Conservation (phyloP, 2,329 filamentous ascomycete species). For the Parascedosporium putredinis region DNA sequence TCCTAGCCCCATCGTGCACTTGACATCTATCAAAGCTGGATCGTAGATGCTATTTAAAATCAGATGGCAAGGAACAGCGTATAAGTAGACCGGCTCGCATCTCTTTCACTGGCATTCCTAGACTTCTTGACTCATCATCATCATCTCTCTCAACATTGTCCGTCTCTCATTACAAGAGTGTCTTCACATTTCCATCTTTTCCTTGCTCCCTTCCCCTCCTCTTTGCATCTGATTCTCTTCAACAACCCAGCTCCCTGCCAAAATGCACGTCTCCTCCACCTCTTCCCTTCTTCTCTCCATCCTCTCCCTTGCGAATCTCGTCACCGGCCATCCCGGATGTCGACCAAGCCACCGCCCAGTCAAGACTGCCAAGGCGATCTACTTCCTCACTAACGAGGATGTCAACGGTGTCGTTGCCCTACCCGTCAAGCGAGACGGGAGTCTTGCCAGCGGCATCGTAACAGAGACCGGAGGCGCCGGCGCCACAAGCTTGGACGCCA, state of each 20-base stretch:
- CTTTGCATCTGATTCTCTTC: not conserved
- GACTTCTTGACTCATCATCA: too few relatives aligned
- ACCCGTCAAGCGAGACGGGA: conserved; percentile 34
- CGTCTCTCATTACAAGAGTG: too few relatives aligned
- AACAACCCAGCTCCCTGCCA: not conserved
- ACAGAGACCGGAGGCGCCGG: conserved; percentile 38
- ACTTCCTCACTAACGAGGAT: conserved; percentile 44
- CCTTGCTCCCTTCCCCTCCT: not conserved
- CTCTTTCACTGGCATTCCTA: too few relatives aligned
- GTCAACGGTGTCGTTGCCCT: conserved; percentile 39
- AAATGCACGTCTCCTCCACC: not conserved
- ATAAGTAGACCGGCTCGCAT: too few relatives aligned
- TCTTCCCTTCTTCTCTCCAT: not conserved
- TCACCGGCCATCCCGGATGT: not conserved
- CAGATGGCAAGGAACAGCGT: too few relatives aligned
- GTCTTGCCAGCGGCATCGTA: conserved; percentile 28
- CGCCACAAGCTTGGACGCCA: conserved; percentile 26
- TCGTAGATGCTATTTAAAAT: too few relatives aligned
- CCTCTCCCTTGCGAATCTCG: not conserved
- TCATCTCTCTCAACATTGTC: too few relatives aligned
- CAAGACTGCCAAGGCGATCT: conserved; percentile 33
- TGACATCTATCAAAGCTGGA: too few relatives aligned
- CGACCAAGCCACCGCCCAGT: not conserved
- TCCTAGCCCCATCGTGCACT: too few relatives aligned
- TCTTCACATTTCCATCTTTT: too few relatives aligned